These are phyloP conservation scores for Musa acuminata DNA, from an alignment of 176 grass and related monocot species.

Conservation along the genomic window DNA sequence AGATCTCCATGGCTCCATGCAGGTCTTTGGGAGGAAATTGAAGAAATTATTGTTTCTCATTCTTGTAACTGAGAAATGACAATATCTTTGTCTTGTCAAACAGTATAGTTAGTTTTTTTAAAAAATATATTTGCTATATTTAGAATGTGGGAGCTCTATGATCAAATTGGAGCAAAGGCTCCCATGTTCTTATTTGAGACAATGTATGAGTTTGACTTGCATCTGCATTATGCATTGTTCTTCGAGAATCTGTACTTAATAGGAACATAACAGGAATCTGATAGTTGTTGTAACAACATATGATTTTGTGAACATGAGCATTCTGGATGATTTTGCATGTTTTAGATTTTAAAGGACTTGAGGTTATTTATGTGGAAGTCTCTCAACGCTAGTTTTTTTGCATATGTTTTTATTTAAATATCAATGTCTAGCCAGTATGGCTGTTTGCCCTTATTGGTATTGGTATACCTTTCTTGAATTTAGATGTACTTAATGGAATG, in stretches of 20 bases:
- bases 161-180: too few relatives aligned
- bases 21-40: too few relatives aligned
- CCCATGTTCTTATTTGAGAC: too few relatives aligned
- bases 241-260: too few relatives aligned
- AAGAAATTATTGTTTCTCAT: too few relatives aligned
- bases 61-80: too few relatives aligned
- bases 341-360: not conserved
- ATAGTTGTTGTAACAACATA: not conserved
- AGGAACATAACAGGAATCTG: too few relatives aligned
- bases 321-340: not conserved
- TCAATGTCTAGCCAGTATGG: not conserved
- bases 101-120: too few relatives aligned
- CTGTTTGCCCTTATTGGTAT: not conserved
- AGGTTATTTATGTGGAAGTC: not conserved
- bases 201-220: not conserved
- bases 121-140: too few relatives aligned
- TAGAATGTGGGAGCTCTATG: too few relatives aligned
- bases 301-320: not conserved
- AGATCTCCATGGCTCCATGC: too few relatives aligned
- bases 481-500: constrained; percentile 17
- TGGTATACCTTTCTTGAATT: constrained; percentile 4
- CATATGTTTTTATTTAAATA: not conserved
- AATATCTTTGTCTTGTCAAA: too few relatives aligned
- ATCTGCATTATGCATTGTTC: not conserved
- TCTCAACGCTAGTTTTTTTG: not conserved